Evolutionary conservation across 2,329 filamentous ascomycete species (phyloP).

Genomic region (Aspergillus proliferans): DNA sequence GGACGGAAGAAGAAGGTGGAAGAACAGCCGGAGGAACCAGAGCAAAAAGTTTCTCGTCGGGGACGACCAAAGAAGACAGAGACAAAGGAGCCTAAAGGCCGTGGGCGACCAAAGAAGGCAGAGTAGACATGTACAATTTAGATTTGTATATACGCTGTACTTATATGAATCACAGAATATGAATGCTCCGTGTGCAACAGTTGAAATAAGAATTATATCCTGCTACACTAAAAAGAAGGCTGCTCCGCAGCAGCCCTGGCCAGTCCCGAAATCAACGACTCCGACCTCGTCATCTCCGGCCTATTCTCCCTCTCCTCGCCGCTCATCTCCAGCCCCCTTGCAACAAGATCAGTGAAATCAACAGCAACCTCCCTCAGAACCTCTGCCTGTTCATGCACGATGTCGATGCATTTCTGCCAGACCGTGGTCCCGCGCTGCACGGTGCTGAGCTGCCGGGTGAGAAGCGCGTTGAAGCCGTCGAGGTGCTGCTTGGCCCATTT

Average conservation of each 20-base stretch:
- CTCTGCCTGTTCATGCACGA: constrained; percentile 71
- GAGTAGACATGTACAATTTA: too few relatives aligned
- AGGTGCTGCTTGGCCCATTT: constrained; percentile 98
- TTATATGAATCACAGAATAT: too few relatives aligned
- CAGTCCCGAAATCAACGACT: constrained; percentile 5
- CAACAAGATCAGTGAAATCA: constrained; percentile 80
- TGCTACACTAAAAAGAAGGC: neutral
- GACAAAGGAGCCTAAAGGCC: too few relatives aligned
- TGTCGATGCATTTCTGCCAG: constrained; percentile 77
- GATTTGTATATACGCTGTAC: too few relatives aligned
- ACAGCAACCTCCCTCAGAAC: constrained; percentile 80
- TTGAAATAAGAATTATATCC: too few relatives aligned
- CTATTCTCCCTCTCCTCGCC: constrained; percentile 13
- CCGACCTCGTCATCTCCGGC: constrained; percentile 20
- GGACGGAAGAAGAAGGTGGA: too few relatives aligned
- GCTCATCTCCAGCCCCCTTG: constrained; percentile 42
- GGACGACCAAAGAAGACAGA: too few relatives aligned
- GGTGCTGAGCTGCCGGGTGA: constrained; percentile 79
- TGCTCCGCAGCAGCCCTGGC: neutral
- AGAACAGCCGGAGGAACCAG: too few relatives aligned
- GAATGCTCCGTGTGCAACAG: too few relatives aligned
- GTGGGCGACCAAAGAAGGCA: too few relatives aligned
- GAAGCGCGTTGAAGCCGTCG: constrained; percentile 78
- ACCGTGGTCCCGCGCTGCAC: constrained; percentile 68
- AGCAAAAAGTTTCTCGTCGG: too few relatives aligned